Evolutionary conservation across 257 asterid species (phyloP).

Genomic region (Salvia splendens): DNA sequence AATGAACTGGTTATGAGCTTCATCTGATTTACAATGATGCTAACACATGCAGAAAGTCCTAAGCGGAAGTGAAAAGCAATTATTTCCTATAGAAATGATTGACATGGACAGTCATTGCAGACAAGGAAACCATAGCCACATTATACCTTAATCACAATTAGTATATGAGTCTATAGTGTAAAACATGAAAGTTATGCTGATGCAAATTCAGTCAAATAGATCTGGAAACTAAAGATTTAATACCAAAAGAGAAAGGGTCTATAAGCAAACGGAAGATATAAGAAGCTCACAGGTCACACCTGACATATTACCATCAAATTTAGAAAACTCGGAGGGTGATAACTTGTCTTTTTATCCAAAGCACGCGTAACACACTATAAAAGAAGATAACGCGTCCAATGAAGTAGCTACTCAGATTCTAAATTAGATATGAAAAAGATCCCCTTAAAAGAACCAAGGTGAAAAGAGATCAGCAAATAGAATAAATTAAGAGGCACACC

Average conservation of each 20-base stretch:
- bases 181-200: slow-evolving; percentile 7
- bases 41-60: neutral
- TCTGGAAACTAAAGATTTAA: neutral
- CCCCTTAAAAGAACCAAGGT: neutral
- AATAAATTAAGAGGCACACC: slow-evolving; percentile 14
- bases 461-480: slow-evolving; percentile 13
- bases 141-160: slow-evolving; percentile 5
- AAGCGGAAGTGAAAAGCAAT: slow-evolving; percentile 7
- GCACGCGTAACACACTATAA: slow-evolving; percentile 2
- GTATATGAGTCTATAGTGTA: neutral
- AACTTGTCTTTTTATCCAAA: slow-evolving; percentile 2
- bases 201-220: neutral
- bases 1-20: slow-evolving; percentile 20
- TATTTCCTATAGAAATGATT: slow-evolving; percentile 10
- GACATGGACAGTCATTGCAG: slow-evolving; percentile 21
- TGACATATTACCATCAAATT: slow-evolving; percentile 13
- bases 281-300: slow-evolving; percentile 9
- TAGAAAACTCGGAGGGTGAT: slow-evolving; percentile 2
- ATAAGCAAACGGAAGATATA: slow-evolving; percentile 5
- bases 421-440: neutral
- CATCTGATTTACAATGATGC: neutral
- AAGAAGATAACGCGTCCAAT: slow-evolving; percentile 13
- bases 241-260: slow-evolving; percentile 3
- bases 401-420: neutral
- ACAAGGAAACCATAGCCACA: neutral